Base-by-base conservation (phyloP, 805 yeast genomes). In the Wickerhamiella siamensis region DNA sequence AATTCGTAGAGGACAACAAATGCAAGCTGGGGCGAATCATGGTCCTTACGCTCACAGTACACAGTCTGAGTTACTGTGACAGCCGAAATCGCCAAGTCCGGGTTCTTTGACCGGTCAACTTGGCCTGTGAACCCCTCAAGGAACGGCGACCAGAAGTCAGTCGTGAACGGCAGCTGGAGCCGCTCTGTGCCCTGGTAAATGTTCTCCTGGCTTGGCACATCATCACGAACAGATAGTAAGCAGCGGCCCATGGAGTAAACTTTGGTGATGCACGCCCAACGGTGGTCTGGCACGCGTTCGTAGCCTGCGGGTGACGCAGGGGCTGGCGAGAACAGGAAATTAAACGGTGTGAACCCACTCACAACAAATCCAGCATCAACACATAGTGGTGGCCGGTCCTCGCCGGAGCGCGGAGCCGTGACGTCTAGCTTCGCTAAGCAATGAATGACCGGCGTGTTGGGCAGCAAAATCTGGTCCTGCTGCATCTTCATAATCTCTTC, bases 91-190 rank as follows among this genome's bases (percentile, higher is more conserved):
- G 61, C 59, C 14, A 58, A 52, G 33, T 49, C 54, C 2, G 56
- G 48, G 40, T 53, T 49, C 38, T 45, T 45, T 32, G 31, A 18
- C 26, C 24, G 20, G 22, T 47, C 42, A 29, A 44, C 44, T 31
- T 49, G 46, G 18, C 44, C 49, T 8, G 48, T 37, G 22, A 61
- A 53, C 3, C 64, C 61, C 16, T 48, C 46, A 27, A 61, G 41
- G 46, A 61, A 61, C 21, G 63, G 64, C 4, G 58, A 48, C 64
- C 65, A 61, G 47, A 61, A 61, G 41, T 61, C 66, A 18, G 57
- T 47, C 15, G 63, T 54, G 46, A 60, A 60, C 12, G 64, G 64
- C 20, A 61, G 50, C 21, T 33, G 49, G n/a, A 61, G 50, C 29
- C 56, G 48, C 39, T 61, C 64, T 31, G 47, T 45, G 29, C 54